Evolutionary conservation across 1,284 basidiomycete genomes (phyloP).

Genomic region (Entoloma clypeatum): DNA sequence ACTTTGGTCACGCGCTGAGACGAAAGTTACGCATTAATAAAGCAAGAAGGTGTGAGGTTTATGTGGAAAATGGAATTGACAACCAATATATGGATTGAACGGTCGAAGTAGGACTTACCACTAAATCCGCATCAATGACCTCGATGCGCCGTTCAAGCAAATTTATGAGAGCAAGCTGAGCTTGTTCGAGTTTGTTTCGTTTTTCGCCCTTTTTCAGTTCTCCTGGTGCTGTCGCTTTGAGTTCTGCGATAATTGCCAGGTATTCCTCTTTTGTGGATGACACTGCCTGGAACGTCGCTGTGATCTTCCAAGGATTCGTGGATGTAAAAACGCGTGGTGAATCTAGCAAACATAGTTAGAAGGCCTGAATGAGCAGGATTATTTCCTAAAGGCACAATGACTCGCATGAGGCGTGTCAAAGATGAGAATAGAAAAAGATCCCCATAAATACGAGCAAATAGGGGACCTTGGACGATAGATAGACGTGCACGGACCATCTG

Average conservation of each 20-base stretch:
- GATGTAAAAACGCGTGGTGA: slow-evolving; percentile 76
- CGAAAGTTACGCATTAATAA: slow-evolving; percentile 20
- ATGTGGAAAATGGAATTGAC: slow-evolving; percentile 9
- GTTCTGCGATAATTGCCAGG: slow-evolving; percentile 50
- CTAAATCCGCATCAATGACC: slow-evolving; percentile 61
- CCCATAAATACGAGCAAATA: slow-evolving; percentile 73
- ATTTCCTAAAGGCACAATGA: slow-evolving; percentile 27
- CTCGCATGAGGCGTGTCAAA: slow-evolving; percentile 30
- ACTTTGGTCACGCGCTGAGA: slow-evolving; percentile 67
- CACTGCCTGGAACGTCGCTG: slow-evolving; percentile 64
- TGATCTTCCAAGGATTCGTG: slow-evolving; percentile 82
- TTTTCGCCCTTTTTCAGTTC: slow-evolving; percentile 46
- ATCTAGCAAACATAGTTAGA: slow-evolving; percentile 52
- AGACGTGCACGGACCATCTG: slow-evolving; percentile 71
- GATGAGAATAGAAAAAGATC: slow-evolving; percentile 37
- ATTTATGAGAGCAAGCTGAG: slow-evolving; percentile 58
- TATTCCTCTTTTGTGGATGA: slow-evolving; percentile 72
- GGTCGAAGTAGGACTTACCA: slow-evolving; percentile 46
- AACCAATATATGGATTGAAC: slow-evolving; percentile 2
- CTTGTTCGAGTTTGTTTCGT: slow-evolving; percentile 49
- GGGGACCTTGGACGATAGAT: slow-evolving; percentile 29
- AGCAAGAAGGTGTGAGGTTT: slow-evolving; percentile 11
- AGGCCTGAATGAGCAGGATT: slow-evolving; percentile 25
- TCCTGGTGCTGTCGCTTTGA: slow-evolving; percentile 51
- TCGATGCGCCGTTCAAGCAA: slow-evolving; percentile 60